phyloP scores from a whole-genome alignment of 768 basidiomycete species.

The Auriscalpium vulgare region DNA sequence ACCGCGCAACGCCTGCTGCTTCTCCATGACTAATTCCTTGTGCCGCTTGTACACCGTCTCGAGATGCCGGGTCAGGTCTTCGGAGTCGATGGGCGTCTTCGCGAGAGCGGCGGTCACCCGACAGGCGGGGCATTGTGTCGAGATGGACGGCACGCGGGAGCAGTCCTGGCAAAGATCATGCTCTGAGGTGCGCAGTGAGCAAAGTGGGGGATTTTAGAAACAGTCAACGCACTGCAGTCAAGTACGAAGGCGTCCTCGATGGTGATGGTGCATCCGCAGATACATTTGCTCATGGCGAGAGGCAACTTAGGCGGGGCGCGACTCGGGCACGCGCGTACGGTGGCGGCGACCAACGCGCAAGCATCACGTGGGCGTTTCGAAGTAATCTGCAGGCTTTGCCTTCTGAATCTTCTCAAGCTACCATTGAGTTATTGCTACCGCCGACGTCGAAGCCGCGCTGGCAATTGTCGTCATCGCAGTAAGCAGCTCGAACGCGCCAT shows the following conservation, averaged over 20 bases:
- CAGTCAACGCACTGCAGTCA: background rate
- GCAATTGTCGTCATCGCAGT: no score
- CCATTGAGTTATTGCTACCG: no score
- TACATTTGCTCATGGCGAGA: background rate
- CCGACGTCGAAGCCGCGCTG: no score
- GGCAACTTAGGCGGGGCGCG: background rate
- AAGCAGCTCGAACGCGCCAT: no score
- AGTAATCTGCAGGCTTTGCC: no score
- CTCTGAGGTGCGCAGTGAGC: background rate
- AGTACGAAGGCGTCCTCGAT: background rate
- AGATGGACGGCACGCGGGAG: background rate
- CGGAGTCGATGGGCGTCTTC: background rate
- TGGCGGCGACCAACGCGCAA: no score
- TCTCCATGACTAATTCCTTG: background rate
- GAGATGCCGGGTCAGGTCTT: background rate
- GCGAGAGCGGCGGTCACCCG: background rate
- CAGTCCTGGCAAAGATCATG: slow-evolving; percentile 1
- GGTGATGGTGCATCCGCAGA: background rate
- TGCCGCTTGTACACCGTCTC: background rate
- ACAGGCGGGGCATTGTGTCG: background rate
- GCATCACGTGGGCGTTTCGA: no score
- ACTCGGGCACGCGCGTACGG: no score
- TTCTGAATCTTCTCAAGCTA: no score
- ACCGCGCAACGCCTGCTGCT: background rate
- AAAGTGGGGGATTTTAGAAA: background rate